Evolutionary conservation across 139 green algal genomes (phyloP), one percentile per base, ranked within the genome.

Genomic region (Coccomyxa sp.): DNA sequence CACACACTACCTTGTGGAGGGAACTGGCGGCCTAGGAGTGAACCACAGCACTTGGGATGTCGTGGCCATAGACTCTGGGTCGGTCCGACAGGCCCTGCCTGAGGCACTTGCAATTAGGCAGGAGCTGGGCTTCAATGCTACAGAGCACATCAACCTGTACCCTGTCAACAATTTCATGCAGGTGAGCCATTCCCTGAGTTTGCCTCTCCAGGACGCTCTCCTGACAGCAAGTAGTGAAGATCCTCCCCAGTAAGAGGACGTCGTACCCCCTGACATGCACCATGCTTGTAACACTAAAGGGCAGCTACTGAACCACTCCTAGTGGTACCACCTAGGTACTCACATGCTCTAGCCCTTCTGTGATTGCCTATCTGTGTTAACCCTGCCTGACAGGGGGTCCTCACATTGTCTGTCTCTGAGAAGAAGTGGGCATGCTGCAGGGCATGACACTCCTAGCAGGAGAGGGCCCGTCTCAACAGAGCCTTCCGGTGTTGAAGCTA

Each of bases 11-110:
- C n/a, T n/a, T 33, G 44, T 34, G 16, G 55, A 73, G 24, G 38
- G 18, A 16, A 38, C 39, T 55, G 31, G 12, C n/a, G 37, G 7
- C 8, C 41, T 14, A 34, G 55, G 4, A 50, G n/a, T 64, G 75
- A 54, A 64, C 22, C 34, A 41, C 35, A 39, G 55, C 37, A 74
- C 54, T 39, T 55, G 54, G 68, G 75, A 79, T 31, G 54, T 64
- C 22, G 70, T 55, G 24, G 54, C 75, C 10, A 39, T 79, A 31
- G 75, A 74, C 36, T 39, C 44, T 40, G 75, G 29, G 1, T 7
- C 70, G 0, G 35, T 35, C 8, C 16, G 9, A 12, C 34, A 38
- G 37, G 44, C 44, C 10, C 18, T 74, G 35, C 54, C 35, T 16
- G 18, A 35, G 18, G 75, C 24, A 55, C 35, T 55, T n/a, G 35